These are phyloP conservation scores for Alternaria metachromatica DNA, from an alignment of 2,329 filamentous ascomycete species.

Conservation along the genomic window DNA sequence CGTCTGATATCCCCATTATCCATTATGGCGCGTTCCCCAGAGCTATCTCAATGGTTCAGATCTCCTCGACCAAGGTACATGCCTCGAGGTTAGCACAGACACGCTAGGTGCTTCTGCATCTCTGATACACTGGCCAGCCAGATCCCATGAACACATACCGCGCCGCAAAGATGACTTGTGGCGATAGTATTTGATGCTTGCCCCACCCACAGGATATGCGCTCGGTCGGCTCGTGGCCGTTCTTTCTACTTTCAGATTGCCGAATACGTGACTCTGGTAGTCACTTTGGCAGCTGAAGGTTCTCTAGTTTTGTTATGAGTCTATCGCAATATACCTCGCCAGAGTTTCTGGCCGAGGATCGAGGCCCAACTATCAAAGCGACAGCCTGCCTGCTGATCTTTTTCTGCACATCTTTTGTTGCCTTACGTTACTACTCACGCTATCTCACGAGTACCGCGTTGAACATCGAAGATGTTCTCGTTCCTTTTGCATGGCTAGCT, in stretches of 20 bases:
- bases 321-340: slow-evolving; percentile 1
- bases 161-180: slow-evolving; percentile 3
- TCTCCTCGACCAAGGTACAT: slow-evolving; percentile 5
- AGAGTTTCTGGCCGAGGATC: slow-evolving; percentile 24
- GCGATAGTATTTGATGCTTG: slow-evolving; percentile 4
- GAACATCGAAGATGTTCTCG: slow-evolving; percentile 26
- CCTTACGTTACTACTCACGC: slow-evolving; percentile 30
- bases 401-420: slow-evolving; percentile 28
- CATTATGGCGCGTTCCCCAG: neutral
- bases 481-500: slow-evolving; percentile 31
- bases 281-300: slow-evolving; percentile 3
- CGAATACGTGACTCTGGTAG: slow-evolving; percentile 16
- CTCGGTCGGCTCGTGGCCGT: neutral
- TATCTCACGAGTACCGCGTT: slow-evolving; percentile 23
- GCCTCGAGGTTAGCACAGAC: slow-evolving; percentile 1
- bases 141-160: neutral
- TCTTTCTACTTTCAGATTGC: slow-evolving; percentile 3
- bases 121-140: neutral
- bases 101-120: neutral
- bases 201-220: neutral
- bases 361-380: slow-evolving; percentile 19
- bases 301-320: neutral
- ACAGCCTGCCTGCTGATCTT: slow-evolving; percentile 26
- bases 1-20: neutral
- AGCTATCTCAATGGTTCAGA: neutral